Evolutionary conservation across 2,329 filamentous ascomycete genomes (phyloP).

Genomic region (Talaromyces sp.): DNA sequence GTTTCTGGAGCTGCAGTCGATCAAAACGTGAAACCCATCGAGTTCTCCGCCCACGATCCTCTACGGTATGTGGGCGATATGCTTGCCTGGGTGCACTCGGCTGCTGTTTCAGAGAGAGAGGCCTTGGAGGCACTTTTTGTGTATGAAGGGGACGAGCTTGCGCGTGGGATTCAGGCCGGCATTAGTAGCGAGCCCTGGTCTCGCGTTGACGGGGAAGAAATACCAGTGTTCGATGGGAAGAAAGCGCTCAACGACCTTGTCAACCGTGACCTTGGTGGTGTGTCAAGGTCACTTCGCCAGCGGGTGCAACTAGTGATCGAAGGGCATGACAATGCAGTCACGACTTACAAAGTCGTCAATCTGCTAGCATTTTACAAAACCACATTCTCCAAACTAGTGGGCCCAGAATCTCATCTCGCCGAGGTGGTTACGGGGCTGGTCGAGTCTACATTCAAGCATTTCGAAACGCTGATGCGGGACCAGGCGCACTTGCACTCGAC

Average conservation of each 20-base stretch:
- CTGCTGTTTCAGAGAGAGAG: constrained; percentile 88
- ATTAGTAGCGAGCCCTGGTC: constrained; percentile 82
- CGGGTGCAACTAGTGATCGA: constrained; percentile 88
- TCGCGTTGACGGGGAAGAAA: constrained; percentile 54
- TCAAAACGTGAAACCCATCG: constrained; percentile 75
- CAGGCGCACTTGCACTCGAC: constrained; percentile 61
- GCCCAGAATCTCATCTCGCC: constrained; percentile 62
- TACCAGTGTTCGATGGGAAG: constrained; percentile 64
- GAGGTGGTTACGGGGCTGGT: constrained; percentile 65
- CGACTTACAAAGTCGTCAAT: constrained; percentile 86
- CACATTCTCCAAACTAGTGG: constrained; percentile 78
- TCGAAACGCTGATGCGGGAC: constrained; percentile 74
- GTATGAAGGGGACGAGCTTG: constrained; percentile 82
- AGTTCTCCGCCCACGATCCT: constrained; percentile 86
- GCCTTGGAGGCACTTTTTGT: constrained; percentile 88
- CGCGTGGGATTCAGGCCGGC: constrained; percentile 72
- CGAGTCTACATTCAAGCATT: constrained; percentile 73
- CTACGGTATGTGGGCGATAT: constrained; percentile 93
- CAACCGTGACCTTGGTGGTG: constrained; percentile 76
- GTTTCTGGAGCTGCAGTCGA: constrained; percentile 55
- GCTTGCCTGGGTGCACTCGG: constrained; percentile 94
- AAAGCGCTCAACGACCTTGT: constrained; percentile 81
- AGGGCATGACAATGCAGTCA: constrained; percentile 81
- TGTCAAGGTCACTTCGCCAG: constrained; percentile 78
- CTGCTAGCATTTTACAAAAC: constrained; percentile 81